Conservation (phyloP, 1,139 yeast species). For the Lipomyces yarrowii region DNA sequence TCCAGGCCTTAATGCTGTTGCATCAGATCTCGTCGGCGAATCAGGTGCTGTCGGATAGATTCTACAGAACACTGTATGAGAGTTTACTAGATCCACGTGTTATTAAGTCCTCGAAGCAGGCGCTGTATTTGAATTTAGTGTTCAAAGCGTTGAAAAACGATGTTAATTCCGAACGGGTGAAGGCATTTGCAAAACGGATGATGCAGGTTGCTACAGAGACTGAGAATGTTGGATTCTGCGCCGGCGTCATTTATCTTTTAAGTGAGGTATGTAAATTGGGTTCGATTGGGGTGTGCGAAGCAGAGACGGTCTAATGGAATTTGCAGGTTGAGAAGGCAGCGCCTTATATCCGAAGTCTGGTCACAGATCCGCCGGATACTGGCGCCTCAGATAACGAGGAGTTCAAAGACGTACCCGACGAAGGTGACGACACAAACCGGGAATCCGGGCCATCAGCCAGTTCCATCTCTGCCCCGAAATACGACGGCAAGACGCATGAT, state of each 20-base stretch:
- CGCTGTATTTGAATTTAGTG: constrained; percentile 81
- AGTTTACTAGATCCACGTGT: constrained; percentile 84
- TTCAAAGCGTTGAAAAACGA: constrained; percentile 84
- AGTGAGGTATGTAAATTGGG: constrained; percentile 48
- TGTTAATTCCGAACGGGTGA: constrained; percentile 61
- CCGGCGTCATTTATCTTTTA: constrained; percentile 85
- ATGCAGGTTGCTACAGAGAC: constrained; percentile 83
- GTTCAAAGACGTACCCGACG: constrained; percentile 42
- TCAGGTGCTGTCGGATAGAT: constrained; percentile 59
- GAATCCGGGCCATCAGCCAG: constrained; percentile 30
- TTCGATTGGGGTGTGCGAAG: background rate
- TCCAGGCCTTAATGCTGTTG: constrained; percentile 86
- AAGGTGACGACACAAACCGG: constrained; percentile 40
- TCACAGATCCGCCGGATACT: constrained; percentile 43
- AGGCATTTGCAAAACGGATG: constrained; percentile 90
- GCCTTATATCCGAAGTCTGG: constrained; percentile 55
- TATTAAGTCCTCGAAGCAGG: constrained; percentile 81
- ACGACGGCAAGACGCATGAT: constrained; percentile 89
- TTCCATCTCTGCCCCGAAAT: constrained; percentile 38
- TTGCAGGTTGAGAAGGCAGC: constrained; percentile 52
- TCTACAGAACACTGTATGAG: constrained; percentile 86
- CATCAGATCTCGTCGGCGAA: constrained; percentile 61
- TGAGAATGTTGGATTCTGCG: constrained; percentile 83
- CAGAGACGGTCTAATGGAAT: background rate
- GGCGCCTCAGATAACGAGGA: constrained; percentile 36